Evolutionary conservation across 1,139 yeast genomes (phyloP), one percentile per base, ranked within the genome.

Genomic region (Suhomyces choctaworum): DNA sequence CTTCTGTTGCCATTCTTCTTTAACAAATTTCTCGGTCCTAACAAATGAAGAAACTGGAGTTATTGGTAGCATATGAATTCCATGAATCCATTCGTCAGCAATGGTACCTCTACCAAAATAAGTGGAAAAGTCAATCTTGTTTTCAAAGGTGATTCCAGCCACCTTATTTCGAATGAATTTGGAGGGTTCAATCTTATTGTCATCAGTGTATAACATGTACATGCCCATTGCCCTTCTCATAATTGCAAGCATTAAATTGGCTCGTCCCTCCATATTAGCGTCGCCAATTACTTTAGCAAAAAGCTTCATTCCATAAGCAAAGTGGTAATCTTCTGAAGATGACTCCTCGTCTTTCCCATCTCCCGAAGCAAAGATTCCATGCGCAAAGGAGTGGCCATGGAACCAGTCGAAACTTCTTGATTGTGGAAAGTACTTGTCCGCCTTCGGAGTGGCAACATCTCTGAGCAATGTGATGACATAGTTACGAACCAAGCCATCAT

Each of bases 281-380:
- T 70, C 70, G 2, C 53, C 57, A n/a, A 56, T 46, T 0, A 66
- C 58, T 33, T 55, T 54, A 3, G 64, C 74, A 46, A 48, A 66
- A 22, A 68, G 52, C 44, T 69, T 68, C 64, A 69, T 60, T 0
- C 68, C 74, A 42, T 68, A 67, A 3, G 66, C 69, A 45, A 64
- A 67, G 42, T 70, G 73, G 40, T 67, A 68, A 47, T 70, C 75
- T 48, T 70, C 76, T 2, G 72, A 66, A 0, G 72, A 62, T 1
- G 72, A 65, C 44, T 70, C 76, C 44, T 68, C 74, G 41, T 70
- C 73, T 44, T 70, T 69, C 4, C 75, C 75, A 46, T 70, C 75
- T 2, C 70, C 71, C 24, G 66, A 59, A 11, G 73, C 65, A 43
- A 65, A 65, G 10, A 70, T 63, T 0, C 75, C 76, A 39, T 67